Conservation (phyloP, 371 early-diverging fungal species). For the Mucor racemosus region DNA sequence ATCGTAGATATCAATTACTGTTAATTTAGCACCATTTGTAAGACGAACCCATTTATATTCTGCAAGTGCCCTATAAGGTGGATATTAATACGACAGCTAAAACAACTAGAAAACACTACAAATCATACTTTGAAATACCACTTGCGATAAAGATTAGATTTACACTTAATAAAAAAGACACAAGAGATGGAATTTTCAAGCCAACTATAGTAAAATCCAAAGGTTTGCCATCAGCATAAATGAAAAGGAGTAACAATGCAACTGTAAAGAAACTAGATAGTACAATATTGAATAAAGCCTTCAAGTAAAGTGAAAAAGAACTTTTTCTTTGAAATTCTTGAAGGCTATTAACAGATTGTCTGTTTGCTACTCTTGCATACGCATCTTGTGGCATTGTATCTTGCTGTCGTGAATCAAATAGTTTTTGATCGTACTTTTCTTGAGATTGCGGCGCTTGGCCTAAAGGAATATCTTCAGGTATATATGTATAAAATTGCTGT, state of each 20-base stretch:
- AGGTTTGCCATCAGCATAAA: constrained; percentile 28
- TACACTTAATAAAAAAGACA: constrained; percentile 28
- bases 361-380: neutral
- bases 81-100: neutral
- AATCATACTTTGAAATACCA: constrained; percentile 33
- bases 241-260: constrained; percentile 19
- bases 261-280: constrained; percentile 14
- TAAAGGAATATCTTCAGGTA: neutral
- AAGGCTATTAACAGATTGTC: neutral
- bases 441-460: neutral
- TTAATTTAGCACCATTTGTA: constrained; percentile 18
- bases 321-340: neutral
- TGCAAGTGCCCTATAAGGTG: constrained; percentile 27
- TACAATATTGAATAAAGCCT: constrained; percentile 13
- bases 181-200: constrained; percentile 24
- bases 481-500: neutral
- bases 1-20: constrained; percentile 36
- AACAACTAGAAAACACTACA: neutral
- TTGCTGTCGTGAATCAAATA: neutral
- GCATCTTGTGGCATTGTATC: neutral
- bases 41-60: constrained; percentile 39
- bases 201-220: constrained; percentile 28
- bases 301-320: neutral
- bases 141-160: constrained; percentile 28
- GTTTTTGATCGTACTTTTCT: neutral